Conservation (phyloP, 169 alveolate genomes). For the Amoebophrya sp. region DNA sequence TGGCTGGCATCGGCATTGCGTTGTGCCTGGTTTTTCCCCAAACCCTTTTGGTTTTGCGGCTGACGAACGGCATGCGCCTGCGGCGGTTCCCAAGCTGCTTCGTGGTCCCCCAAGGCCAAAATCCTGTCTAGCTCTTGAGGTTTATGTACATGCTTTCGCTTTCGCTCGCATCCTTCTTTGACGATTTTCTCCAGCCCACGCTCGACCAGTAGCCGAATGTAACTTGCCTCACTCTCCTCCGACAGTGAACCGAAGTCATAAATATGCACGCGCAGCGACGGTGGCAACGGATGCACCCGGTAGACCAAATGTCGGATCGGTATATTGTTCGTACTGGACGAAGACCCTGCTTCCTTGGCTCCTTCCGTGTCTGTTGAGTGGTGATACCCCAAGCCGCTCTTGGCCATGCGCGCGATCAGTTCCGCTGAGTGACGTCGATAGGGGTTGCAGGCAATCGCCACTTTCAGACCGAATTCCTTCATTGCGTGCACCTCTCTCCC, state of each 20-base stretch:
- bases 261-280: neutral
- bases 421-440: neutral
- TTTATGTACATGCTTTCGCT: no score
- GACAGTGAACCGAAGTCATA: neutral
- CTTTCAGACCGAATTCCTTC: neutral
- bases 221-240: constrained; percentile 9
- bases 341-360: neutral
- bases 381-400: constrained; percentile 24
- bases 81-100: no score
- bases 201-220: neutral
- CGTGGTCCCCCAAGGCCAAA: no score
- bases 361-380: neutral
- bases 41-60: no score
- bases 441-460: neutral
- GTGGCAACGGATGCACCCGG: constrained; percentile 9
- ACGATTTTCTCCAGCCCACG: neutral
- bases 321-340: neutral
- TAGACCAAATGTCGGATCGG: constrained; percentile 18
- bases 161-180: neutral
- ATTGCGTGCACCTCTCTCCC: neutral
- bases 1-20: neutral
- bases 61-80: no score
- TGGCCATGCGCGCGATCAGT: constrained; percentile 1
- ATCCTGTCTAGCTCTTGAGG: no score
- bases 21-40: no score